phyloP scores from a whole-genome alignment of 306 rosid genomes.

The Acacia acuminata region DNA sequence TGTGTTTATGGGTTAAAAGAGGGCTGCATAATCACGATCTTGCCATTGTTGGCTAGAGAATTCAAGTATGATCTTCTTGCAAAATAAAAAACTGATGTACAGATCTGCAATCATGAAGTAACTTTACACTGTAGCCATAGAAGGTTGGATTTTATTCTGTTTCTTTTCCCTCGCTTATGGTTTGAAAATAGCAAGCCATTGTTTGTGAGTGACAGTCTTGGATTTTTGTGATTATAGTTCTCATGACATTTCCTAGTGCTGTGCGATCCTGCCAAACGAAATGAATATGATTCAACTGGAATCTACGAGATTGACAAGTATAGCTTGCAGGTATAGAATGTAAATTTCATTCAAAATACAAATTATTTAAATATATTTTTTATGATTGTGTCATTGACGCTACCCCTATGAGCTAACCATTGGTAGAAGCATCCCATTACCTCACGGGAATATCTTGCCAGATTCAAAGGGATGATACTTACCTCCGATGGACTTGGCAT shows the following conservation, averaged over 20 bases:
- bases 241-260: constrained; percentile 44
- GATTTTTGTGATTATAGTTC: constrained; percentile 1
- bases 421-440: constrained; percentile 8
- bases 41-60: constrained; percentile 5
- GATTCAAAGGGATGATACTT: constrained; percentile 82
- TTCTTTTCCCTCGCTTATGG: constrained; percentile 6
- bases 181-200: constrained; percentile 5
- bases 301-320: constrained; percentile 70
- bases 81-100: constrained; percentile 11
- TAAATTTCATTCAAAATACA: not conserved
- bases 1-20: not conserved
- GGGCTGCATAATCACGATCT: not conserved
- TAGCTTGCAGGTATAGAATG: constrained; percentile 57
- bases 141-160: constrained; percentile 10
- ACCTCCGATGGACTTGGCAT: constrained; percentile 85
- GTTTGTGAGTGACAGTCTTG: not conserved
- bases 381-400: constrained; percentile 9
- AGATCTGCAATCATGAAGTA: not conserved
- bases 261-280: constrained; percentile 65
- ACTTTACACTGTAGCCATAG: not conserved
- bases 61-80: not conserved
- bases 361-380: constrained; percentile 18
- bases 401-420: constrained; percentile 12
- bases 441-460: constrained; percentile 75
- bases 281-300: constrained; percentile 73